Evolutionary conservation across 2,329 filamentous ascomycete genomes (phyloP).

Genomic region (Arthrobotrys musiformis): DNA sequence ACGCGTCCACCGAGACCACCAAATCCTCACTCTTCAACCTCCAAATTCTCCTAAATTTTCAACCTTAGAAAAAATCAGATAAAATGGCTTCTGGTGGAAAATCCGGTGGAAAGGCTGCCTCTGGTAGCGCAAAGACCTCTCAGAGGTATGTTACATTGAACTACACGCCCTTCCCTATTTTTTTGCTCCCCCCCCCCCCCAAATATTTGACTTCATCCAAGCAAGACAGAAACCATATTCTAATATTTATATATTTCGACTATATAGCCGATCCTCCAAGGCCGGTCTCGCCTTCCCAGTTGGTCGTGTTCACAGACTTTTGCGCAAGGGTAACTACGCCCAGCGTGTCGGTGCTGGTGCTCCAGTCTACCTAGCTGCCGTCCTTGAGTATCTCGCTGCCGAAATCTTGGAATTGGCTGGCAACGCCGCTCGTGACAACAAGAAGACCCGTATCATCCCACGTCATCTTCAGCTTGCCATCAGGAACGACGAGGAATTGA

Average conservation of each 20-base stretch:
- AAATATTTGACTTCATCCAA: too few relatives aligned
- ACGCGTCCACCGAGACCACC: slow-evolving; percentile 57
- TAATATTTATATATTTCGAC: slow-evolving; percentile 18
- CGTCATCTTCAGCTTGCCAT: slow-evolving; percentile 99
- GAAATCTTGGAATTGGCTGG: slow-evolving; percentile 99
- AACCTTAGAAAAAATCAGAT: slow-evolving; percentile 60
- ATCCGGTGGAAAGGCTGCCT: slow-evolving; percentile 81
- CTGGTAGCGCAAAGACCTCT: slow-evolving; percentile 97
- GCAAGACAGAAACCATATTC: too few relatives aligned
- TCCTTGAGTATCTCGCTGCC: slow-evolving; percentile 97
- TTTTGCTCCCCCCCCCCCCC: too few relatives aligned
- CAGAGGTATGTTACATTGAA: slow-evolving; percentile 77
- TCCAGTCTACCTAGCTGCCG: slow-evolving; percentile 94
- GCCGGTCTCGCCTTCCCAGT: slow-evolving; percentile 98
- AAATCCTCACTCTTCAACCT: slow-evolving; percentile 59
- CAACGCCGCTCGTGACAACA: slow-evolving; percentile 99
- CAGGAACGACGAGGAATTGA: slow-evolving; percentile 82
- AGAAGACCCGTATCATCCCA: slow-evolving; percentile 99
- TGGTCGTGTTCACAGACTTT: slow-evolving; percentile 98
- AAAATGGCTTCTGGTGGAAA: slow-evolving; percentile 99
- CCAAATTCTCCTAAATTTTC: slow-evolving; percentile 63
- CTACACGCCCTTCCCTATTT: too few relatives aligned
- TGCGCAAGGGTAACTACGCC: slow-evolving; percentile 86
- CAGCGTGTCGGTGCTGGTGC: slow-evolving; percentile 75
- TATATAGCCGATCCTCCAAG: slow-evolving; percentile 90